Base-by-base conservation (phyloP, 495 filamentous ascomycete genomes). In the Neurospora sp. region DNA sequence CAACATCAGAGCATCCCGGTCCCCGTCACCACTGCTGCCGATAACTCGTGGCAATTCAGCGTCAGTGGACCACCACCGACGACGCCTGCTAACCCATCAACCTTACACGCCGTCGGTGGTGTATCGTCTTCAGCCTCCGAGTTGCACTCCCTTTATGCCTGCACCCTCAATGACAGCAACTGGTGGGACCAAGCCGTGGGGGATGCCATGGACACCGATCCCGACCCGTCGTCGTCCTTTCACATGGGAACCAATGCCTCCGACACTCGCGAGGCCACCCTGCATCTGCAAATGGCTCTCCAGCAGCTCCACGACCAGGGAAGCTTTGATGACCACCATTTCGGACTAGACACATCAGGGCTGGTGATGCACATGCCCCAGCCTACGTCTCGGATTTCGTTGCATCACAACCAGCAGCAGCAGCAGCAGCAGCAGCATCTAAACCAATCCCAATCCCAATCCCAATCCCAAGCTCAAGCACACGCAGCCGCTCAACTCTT, bases 341-440 rank as follows among this genome's bases (percentile, higher is more conserved):
- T 31, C 74, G 76, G n/a, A 69, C 82, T 74, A 69, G 72, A 77
- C 31, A 40, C 44, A 39, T 71, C 48, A 46, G 80, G 81, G 7
- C 80, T 83, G 59, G 81, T 83, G 76, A 81, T 85, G 72, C 82
- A 85, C 76, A 77, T 78, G 75, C 77, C 75, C 27, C 77, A 77
- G 16, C 75, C 76, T 66, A 35, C 27, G 22, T 66, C 53, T 37
- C 53, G 27, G 6, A 42, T 72, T 38, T 38, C 46, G 22, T 53
- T 69, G 27, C 40, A 68, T 14, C 70, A 71, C 14, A 73, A 75
- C 38, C 72, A 61, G 11, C 74, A 72, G 27, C 75, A 74, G 69
- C 72, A 71, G 9, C n/a, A n/a, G n/a, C 53, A 69, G 9, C 74
- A 41, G 27, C 75, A 74, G n/a, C 44, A 48, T 18, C 41, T 20